Conservation (phyloP, 768 basidiomycete genomes). For the Pleurotus giganteus region DNA sequence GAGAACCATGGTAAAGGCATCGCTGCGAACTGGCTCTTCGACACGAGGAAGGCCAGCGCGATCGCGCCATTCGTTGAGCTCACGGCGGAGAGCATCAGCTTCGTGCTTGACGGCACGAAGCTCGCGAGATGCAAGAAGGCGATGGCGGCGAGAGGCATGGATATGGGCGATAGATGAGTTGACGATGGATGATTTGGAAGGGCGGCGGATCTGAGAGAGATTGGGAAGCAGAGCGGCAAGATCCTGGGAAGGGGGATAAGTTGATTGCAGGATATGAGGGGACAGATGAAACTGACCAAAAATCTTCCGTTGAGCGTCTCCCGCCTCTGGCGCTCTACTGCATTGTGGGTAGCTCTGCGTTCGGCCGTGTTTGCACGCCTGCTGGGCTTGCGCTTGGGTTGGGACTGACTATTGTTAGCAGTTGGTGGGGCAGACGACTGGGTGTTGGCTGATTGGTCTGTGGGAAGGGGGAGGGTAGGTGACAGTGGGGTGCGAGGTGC, state of each 20-base stretch:
- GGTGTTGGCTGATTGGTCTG: constrained; percentile 19
- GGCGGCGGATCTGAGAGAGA: constrained; percentile 86
- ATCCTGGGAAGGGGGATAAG: constrained; percentile 48
- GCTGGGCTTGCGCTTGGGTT: constrained; percentile 76
- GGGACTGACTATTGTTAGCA: constrained; percentile 19
- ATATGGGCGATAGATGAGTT: constrained; percentile 92
- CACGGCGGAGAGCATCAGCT: constrained; percentile 81
- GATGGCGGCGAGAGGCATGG: constrained; percentile 78
- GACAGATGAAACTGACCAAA: constrained; percentile 50
- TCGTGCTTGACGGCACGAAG: constrained; percentile 78
- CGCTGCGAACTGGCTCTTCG: constrained; percentile 71
- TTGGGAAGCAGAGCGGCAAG: constrained; percentile 91
- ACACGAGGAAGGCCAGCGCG: constrained; percentile 67
- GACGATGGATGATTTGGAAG: constrained; percentile 96
- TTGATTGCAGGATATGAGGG: constrained; percentile 7
- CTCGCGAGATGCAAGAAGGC: constrained; percentile 78
- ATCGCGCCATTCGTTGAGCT: constrained; percentile 93
- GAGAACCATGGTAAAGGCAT: constrained; percentile 71
- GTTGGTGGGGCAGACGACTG: background rate
- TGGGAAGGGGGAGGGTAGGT: constrained; percentile 33
- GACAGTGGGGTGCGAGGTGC: constrained; percentile 47
- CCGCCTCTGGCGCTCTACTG: constrained; percentile 89
- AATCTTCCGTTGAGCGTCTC: constrained; percentile 94
- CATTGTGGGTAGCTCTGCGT: constrained; percentile 94
- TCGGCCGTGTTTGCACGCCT: constrained; percentile 95